Percentiles rank a stretch among this genome's conserved stretches.
phyloP scores from a whole-genome alignment of 2,329 filamentous ascomycete genomes.

The Pseudocercospora pini-densiflorae region DNA sequence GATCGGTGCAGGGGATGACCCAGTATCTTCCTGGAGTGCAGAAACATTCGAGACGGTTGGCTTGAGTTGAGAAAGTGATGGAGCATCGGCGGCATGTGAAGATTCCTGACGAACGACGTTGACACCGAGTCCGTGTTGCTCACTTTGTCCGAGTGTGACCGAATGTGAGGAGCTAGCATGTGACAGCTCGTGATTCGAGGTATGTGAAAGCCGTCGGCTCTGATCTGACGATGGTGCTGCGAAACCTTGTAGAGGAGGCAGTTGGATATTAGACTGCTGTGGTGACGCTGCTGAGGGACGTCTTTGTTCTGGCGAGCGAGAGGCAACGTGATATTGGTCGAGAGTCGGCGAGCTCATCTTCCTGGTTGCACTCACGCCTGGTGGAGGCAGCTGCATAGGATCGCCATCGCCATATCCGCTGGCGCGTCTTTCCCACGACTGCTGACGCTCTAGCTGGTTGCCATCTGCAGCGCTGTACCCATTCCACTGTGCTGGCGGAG shows the following conservation, averaged over 20 bases:
- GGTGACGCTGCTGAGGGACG: constrained; percentile 41
- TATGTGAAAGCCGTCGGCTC: constrained; percentile 31
- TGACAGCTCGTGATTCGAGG: constrained; percentile 20
- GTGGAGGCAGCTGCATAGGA: constrained; percentile 47
- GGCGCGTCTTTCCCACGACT: constrained; percentile 32
- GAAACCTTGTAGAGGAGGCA: constrained; percentile 49
- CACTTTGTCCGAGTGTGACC: not conserved
- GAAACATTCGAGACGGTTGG: constrained; percentile 7
- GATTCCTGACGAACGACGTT: not conserved
- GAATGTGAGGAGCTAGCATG: constrained; percentile 24
- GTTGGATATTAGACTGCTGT: constrained; percentile 40
- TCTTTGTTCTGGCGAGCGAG: constrained; percentile 50
- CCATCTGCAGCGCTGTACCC: constrained; percentile 27
- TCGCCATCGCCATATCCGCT: constrained; percentile 44
- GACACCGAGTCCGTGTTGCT: not conserved
- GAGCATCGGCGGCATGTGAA: not conserved
- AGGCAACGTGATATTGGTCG: constrained; percentile 53
- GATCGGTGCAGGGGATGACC: constrained; percentile 42
- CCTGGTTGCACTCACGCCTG: constrained; percentile 38
- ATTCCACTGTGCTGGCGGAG: constrained; percentile 32
- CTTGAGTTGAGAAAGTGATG: constrained; percentile 6
- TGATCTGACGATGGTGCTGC: constrained; percentile 23
- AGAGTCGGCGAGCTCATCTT: constrained; percentile 50
- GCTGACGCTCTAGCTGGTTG: constrained; percentile 26
- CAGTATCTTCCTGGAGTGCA: constrained; percentile 13